A percentile compares a stretch with the other conserved stretches of the same genome.
These are phyloP conservation scores for Tylopilus cervinicoccineus DNA, from an alignment of 768 basidiomycete genomes.

Conservation along the genomic window DNA sequence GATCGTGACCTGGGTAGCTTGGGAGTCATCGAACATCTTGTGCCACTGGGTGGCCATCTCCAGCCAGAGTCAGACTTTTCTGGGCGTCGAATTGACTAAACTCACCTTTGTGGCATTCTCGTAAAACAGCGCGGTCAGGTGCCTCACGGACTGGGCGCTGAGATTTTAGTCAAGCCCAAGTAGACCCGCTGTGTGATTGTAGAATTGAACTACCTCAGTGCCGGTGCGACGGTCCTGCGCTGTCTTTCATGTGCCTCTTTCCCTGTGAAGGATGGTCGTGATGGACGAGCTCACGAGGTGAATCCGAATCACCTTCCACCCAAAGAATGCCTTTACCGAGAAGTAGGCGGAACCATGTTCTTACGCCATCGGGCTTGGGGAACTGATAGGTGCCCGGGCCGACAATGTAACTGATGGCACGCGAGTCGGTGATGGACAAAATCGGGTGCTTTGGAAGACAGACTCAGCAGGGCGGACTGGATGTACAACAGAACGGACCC, in stretches of 20 bases:
- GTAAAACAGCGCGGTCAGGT: conserved; percentile 48
- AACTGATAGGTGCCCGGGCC: conserved; percentile 53
- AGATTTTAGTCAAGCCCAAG: conserved; percentile 1
- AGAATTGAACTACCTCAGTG: conserved; percentile 42
- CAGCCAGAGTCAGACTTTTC: conserved; percentile 5
- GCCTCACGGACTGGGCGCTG: conserved; percentile 52
- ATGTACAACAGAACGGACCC: conserved; percentile 33
- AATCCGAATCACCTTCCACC: conserved; percentile 48
- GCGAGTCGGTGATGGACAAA: conserved; percentile 52
- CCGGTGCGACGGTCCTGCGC: conserved; percentile 48
- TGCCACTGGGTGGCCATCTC: conserved; percentile 49
- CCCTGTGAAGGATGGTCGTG: conserved; percentile 31
- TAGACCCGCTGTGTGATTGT: neutral
- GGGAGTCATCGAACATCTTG: conserved; percentile 40
- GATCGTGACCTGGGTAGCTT: conserved; percentile 40
- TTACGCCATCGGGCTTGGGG: conserved; percentile 59
- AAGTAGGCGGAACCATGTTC: conserved; percentile 59
- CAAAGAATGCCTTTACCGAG: conserved; percentile 63
- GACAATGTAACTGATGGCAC: conserved; percentile 51
- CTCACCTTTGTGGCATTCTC: conserved; percentile 47
- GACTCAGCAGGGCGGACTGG: conserved; percentile 8
- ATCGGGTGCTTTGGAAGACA: conserved; percentile 45
- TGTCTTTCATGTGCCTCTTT: conserved; percentile 56
- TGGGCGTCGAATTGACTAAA: neutral
- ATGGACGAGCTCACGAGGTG: neutral